Evolutionary conservation across 305 asterid species (phyloP).

Genomic region (Plantago lanceolata): DNA sequence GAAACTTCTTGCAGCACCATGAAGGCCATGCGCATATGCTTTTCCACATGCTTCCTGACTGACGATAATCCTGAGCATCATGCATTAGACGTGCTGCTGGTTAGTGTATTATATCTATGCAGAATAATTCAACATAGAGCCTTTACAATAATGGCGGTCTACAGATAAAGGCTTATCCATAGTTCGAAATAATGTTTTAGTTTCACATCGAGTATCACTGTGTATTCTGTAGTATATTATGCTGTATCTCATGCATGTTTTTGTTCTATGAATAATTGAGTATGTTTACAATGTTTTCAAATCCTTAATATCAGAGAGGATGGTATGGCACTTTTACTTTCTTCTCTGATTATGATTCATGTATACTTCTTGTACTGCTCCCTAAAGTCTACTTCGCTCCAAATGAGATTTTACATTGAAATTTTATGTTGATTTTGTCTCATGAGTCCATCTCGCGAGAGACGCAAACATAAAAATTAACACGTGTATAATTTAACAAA

Average conservation of each 20-base stretch:
- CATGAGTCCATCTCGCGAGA: too few species aligned
- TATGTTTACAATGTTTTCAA: not conserved
- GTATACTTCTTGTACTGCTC: not conserved
- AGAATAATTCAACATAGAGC: not conserved
- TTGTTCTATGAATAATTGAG: not conserved
- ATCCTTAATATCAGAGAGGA: not conserved
- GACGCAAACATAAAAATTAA: too few species aligned
- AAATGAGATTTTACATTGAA: not conserved
- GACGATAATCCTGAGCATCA: not conserved
- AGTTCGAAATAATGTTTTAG: not conserved
- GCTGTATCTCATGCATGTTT: too few species aligned
- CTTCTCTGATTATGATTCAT: not conserved
- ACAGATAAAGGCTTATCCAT: not conserved
- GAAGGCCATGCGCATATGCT: conserved; percentile 1
- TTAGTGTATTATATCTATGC: not conserved
- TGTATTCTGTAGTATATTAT: not conserved
- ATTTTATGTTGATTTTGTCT: not conserved
- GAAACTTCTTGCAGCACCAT: conserved; percentile 68
- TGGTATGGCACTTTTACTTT: not conserved
- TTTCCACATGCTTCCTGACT: not conserved
- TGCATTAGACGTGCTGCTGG: not conserved
- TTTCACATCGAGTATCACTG: not conserved
- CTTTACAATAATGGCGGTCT: not conserved
- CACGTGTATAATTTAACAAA: too few species aligned
- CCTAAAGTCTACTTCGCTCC: too few species aligned